A percentile compares a stretch with the other conserved stretches of the same genome.
These are phyloP conservation scores for Saccharomycopsis fibuligera DNA, from an alignment of 805 yeast species.

Conservation along the genomic window DNA sequence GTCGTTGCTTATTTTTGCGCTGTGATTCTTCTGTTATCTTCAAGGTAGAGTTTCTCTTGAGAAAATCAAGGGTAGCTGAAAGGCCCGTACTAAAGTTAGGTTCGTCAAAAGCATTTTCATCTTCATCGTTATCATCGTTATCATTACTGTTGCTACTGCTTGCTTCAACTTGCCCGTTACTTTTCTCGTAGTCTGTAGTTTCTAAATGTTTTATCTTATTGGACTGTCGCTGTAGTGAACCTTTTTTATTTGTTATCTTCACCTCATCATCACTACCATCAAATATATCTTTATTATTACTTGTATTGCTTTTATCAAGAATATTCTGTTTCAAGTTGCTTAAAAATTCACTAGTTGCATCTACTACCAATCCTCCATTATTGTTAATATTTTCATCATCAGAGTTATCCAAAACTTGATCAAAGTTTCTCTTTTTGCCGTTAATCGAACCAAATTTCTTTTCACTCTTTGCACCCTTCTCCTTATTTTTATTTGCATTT, in stretches of 20 bases:
- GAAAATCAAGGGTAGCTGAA: conserved; percentile 14
- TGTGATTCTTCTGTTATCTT: conserved; percentile 12
- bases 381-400: conserved; percentile 13
- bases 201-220: background rate
- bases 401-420: conserved; percentile 1
- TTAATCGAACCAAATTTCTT: conserved; percentile 12
- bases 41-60: conserved; percentile 10
- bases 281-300: no score
- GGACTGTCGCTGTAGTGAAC: no score
- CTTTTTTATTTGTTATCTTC: background rate
- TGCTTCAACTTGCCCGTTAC: background rate
- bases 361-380: conserved; percentile 23
- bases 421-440: conserved; percentile 3
- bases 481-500: background rate
- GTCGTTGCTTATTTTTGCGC: conserved; percentile 26
- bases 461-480: background rate
- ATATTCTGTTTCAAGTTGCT: conserved; percentile 22
- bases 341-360: conserved; percentile 30
- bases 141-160: no score
- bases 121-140: background rate
- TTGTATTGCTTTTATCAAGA: background rate
- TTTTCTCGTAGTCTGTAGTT: background rate
- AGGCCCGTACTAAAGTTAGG: conserved; percentile 17
- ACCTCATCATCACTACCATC: background rate
- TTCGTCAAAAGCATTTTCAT: background rate